Percentiles rank a stretch among this genome's conserved stretches.
Evolutionary conservation across 2,329 filamentous ascomycete genomes (phyloP).

Genomic region (Colletotrichum graminicola): DNA sequence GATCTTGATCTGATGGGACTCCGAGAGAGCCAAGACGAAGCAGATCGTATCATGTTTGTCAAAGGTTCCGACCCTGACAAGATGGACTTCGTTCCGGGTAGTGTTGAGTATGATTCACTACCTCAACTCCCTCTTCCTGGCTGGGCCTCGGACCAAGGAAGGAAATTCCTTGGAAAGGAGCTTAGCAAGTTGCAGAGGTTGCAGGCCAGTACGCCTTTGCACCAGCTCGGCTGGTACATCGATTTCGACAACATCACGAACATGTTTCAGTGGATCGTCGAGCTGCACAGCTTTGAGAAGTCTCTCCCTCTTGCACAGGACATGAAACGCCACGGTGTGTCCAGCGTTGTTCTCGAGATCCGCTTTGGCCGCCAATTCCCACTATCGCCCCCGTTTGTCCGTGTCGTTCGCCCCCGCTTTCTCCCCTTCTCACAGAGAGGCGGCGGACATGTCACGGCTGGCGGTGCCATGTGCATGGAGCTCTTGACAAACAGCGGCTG

Average conservation of each 20-base stretch:
- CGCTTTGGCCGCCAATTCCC: slow-evolving; percentile 84
- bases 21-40: not conserved
- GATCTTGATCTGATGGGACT: slow-evolving; percentile 44
- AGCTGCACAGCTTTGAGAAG: slow-evolving; percentile 84
- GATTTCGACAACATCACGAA: slow-evolving; percentile 76
- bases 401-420: slow-evolving; percentile 85
- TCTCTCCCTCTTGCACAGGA: slow-evolving; percentile 78
- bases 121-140: slow-evolving; percentile 73
- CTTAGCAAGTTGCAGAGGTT: slow-evolving; percentile 72
- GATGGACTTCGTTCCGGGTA: slow-evolving; percentile 73
- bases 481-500: slow-evolving; percentile 87
- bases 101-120: slow-evolving; percentile 71
- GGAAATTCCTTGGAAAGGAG: slow-evolving; percentile 73
- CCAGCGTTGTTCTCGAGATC: slow-evolving; percentile 83
- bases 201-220: slow-evolving; percentile 70
- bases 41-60: not conserved
- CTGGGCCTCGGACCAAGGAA: slow-evolving; percentile 73
- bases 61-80: slow-evolving; percentile 39
- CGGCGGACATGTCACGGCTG: slow-evolving; percentile 86
- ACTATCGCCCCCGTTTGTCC: slow-evolving; percentile 84
- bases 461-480: slow-evolving; percentile 88
- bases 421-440: slow-evolving; percentile 78
- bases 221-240: slow-evolving; percentile 87
- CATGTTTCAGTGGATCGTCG: slow-evolving; percentile 91
- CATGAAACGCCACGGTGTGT: slow-evolving; percentile 72